A percentile compares a stretch with the other conserved stretches of the same genome.
Evolutionary conservation across 768 basidiomycete species (phyloP).

Genomic region (Suillus subalutaceus): DNA sequence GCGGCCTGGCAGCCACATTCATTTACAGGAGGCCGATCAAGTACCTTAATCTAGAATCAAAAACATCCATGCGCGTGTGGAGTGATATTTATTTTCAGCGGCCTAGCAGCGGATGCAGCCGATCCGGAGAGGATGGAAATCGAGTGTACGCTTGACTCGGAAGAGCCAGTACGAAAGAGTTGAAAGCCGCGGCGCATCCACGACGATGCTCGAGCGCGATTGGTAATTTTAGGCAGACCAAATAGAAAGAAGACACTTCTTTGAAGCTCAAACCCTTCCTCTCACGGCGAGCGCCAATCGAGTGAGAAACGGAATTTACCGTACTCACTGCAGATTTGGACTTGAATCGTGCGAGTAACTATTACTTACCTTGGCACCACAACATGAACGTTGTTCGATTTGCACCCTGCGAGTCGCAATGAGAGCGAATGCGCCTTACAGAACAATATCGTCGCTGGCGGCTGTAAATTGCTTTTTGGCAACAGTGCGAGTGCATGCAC

Average conservation of each 20-base stretch:
- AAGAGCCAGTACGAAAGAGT: background rate
- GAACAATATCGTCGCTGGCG: background rate
- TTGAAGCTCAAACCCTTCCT: too few relatives aligned
- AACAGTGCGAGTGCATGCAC: background rate
- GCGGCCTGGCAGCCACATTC: background rate
- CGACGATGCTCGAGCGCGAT: too few relatives aligned
- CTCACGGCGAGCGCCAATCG: too few relatives aligned
- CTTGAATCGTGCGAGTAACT: background rate
- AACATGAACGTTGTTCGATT: background rate
- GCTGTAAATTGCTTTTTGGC: background rate
- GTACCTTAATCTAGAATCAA: background rate
- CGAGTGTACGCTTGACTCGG: background rate
- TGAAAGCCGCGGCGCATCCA: background rate
- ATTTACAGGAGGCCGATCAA: background rate
- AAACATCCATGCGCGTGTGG: background rate
- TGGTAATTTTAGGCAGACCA: too few relatives aligned
- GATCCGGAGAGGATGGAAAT: background rate
- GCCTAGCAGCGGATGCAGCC: background rate
- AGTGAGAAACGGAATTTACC: too few relatives aligned
- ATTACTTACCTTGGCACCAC: background rate
- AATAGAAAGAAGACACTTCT: too few relatives aligned
- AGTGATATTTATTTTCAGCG: background rate
- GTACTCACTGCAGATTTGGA: background rate
- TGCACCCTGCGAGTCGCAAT: background rate
- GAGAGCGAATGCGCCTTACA: background rate